A percentile compares a stretch with the other conserved stretches of the same genome.
phyloP scores from a whole-genome alignment of 129 eudicot species.

The Centella asiatica region DNA sequence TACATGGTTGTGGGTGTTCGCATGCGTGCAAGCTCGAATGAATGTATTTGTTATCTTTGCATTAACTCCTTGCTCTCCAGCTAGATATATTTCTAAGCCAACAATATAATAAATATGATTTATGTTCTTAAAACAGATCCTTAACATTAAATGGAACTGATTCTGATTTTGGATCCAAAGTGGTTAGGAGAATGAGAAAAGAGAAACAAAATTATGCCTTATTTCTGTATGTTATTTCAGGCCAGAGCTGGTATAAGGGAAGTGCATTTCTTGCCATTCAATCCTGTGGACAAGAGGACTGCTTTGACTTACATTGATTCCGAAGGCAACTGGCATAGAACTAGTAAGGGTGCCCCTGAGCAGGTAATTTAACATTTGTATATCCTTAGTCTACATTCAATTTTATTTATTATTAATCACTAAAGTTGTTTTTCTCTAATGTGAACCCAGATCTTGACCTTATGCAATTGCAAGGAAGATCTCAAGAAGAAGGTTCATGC shows the following conservation, averaged over 20 bases:
- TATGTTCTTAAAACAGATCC: too few species aligned
- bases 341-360: slow-evolving; percentile 94
- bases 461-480: slow-evolving; percentile 78
- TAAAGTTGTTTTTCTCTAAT: slow-evolving; percentile 5
- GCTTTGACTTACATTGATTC: slow-evolving; percentile 80
- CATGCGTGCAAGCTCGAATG: too few species aligned
- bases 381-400: background rate
- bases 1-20: too few species aligned
- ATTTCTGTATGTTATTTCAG: slow-evolving; percentile 19
- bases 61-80: too few species aligned
- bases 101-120: too few species aligned
- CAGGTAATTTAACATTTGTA: slow-evolving; percentile 37
- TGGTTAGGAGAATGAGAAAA: background rate
- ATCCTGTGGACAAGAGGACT: slow-evolving; percentile 90
- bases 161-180: background rate
- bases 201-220: background rate
- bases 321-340: slow-evolving; percentile 74
- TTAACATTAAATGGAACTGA: too few species aligned
- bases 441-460: slow-evolving; percentile 50
- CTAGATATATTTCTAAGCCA: too few species aligned
- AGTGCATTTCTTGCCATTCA: slow-evolving; percentile 77
- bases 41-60: too few species aligned
- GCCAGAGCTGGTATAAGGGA: slow-evolving; percentile 81
- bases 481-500: slow-evolving; percentile 72
- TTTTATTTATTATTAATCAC: slow-evolving; percentile 3